Base-by-base conservation (phyloP, 352 stramenopile species). In the Phytophthora podocarpi region DNA sequence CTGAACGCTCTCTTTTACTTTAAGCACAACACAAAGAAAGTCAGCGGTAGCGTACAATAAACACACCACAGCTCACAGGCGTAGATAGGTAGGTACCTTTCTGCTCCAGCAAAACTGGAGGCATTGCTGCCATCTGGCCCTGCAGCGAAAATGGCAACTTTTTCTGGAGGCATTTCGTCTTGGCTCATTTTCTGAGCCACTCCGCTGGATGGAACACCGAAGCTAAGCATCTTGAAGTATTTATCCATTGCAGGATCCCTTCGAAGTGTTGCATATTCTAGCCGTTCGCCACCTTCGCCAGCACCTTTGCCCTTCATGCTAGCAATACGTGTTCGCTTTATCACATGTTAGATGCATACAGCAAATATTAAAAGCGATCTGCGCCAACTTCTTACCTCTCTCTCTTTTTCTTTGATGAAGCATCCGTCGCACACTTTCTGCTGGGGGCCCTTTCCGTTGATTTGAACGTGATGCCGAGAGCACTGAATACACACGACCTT, bases 181-280 rank as follows among this genome's bases (percentile, higher is more conserved):
- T 92, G 82, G 7, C 77, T 65, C 83, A 95, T 95, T 61, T 95
- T 94, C 52, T 93, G 83, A 27, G 72, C 74, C 5, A 95, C 77
- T 5, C 77, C 83, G 13, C 71, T 88, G 0, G 73, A 62, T 18
- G 82, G 80, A 37, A 95, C 85, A 11, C 85, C 85, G 41, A 93
- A 90, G 8, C 61, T 72, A 23, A 95, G 73, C 85, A 95, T 93
- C 42, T 91, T 93, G 62, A 95, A 93, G 45, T 95, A 95, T 26
- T 93, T 95, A 6, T 82, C 78, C 78, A 93, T 88, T 15, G 68
- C 67, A n/a, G 77, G 68, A 46, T 95, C 80, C 6, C 40, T 51
- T 11, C 75, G 67, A 39, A 95, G 64, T 3, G 80, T 71, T 35
- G 80, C 63, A 47, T 87, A 91, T 32, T 72, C 81, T 8, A 72